Conservation (phyloP, 352 stramenopile genomes). For the Globisporangium ultimum region DNA sequence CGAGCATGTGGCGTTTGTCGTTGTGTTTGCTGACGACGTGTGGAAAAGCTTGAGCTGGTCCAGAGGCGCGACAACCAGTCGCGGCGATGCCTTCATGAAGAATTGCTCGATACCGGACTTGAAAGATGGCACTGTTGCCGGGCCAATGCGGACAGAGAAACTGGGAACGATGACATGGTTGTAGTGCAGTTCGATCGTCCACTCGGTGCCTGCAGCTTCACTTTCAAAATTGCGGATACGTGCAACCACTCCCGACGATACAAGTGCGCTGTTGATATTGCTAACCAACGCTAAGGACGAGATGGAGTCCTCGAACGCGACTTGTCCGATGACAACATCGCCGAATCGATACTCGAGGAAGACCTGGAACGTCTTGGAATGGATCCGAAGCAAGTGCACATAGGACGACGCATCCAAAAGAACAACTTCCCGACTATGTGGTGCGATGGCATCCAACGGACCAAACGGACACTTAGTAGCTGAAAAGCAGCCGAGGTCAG, state of each 20-base stretch:
- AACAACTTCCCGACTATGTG: neutral
- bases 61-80: neutral
- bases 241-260: neutral
- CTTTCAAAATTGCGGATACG: constrained; percentile 4
- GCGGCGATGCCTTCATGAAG: constrained; percentile 1
- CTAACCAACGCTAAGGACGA: neutral
- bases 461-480: constrained; percentile 19
- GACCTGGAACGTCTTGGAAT: constrained; percentile 7
- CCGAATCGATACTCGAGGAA: constrained; percentile 10
- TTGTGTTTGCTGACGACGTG: neutral
- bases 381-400: constrained; percentile 16
- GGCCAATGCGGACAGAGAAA: constrained; percentile 11
- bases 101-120: constrained; percentile 13
- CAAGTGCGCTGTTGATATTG: neutral
- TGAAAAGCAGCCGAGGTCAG: constrained; percentile 15
- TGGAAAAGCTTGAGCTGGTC: constrained; percentile 5
- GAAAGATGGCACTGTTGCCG: neutral
- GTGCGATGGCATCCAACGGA: constrained; percentile 12
- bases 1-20: neutral
- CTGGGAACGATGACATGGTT: constrained; percentile 10
- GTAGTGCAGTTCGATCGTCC: constrained; percentile 17
- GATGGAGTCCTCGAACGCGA: neutral
- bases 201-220: constrained; percentile 12
- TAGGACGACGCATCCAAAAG: constrained; percentile 13
- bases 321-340: neutral